Percentiles rank a stretch among this genome's conserved stretches.
These are phyloP conservation scores for Odontarrhena argentea DNA, from an alignment of 345 rosid species.

Conservation along the genomic window DNA sequence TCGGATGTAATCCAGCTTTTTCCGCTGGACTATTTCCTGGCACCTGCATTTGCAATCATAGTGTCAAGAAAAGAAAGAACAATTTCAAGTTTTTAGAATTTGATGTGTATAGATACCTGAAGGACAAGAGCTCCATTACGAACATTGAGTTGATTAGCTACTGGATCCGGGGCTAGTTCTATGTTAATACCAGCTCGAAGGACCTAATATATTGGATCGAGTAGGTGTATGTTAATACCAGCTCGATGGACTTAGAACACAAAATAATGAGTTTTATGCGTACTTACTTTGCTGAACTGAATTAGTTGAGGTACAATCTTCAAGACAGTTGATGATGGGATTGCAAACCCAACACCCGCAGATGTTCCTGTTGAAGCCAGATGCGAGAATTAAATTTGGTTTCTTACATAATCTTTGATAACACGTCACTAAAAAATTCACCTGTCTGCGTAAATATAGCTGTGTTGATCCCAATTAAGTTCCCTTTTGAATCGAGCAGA, in stretches of 20 bases:
- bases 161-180: conserved; percentile 81
- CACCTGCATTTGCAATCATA: conserved; percentile 54
- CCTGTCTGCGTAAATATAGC: conserved; percentile 95
- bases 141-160: conserved; percentile 92
- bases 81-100: not conserved
- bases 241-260: conserved; percentile 47
- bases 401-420: not conserved
- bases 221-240: conserved; percentile 76
- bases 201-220: conserved; percentile 55
- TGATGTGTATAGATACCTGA: conserved; percentile 50
- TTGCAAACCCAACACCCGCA: conserved; percentile 97
- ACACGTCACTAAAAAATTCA: conserved; percentile 30
- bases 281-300: conserved; percentile 75
- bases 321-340: conserved; percentile 84
- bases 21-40: conserved; percentile 71
- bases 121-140: conserved; percentile 87
- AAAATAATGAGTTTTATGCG: not conserved
- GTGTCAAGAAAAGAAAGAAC: conserved; percentile 42
- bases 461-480: conserved; percentile 86
- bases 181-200: conserved; percentile 82
- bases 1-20: conserved; percentile 74
- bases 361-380: conserved; percentile 68
- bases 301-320: conserved; percentile 93
- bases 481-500: conserved; percentile 86
- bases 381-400: not conserved